phyloP scores from a whole-genome alignment of 106 monocot species.

The Acorus gramineus region DNA sequence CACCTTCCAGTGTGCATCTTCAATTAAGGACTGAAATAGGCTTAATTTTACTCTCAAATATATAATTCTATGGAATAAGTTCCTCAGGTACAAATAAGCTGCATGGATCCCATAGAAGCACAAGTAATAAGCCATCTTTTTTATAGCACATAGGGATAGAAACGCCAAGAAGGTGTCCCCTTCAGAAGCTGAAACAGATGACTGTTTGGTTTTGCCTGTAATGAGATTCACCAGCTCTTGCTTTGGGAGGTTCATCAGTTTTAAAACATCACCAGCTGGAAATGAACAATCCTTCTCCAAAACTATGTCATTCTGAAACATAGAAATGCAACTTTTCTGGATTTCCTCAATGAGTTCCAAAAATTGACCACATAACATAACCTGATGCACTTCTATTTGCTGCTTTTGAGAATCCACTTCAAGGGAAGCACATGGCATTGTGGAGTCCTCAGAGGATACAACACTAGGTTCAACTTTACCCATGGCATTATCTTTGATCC shows the following conservation, averaged over 20 bases:
- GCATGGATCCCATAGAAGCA: conserved; percentile 11
- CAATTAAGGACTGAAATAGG: conserved; percentile 31
- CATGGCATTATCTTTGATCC: conserved; percentile 1
- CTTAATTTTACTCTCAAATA: conserved; percentile 22
- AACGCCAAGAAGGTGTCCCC: background rate
- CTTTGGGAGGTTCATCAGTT: conserved; percentile 32
- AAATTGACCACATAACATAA: conserved; percentile 31
- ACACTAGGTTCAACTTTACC: conserved; percentile 4
- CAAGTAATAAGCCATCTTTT: conserved; percentile 1
- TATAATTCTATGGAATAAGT: conserved; percentile 20
- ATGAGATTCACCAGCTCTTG: conserved; percentile 42
- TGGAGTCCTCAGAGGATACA: conserved; percentile 11
- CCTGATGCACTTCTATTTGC: conserved; percentile 39
- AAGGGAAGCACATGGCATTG: conserved; percentile 8
- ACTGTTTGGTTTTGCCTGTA: conserved; percentile 4
- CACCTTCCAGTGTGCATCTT: conserved; percentile 27
- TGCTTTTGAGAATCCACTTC: conserved; percentile 9
- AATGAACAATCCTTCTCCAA: conserved; percentile 14
- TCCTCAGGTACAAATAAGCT: conserved; percentile 28
- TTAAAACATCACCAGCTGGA: conserved; percentile 8
- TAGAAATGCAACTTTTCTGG: conserved; percentile 26
- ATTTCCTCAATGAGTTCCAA: conserved; percentile 31
- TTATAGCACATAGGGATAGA: conserved; percentile 4
- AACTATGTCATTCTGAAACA: conserved; percentile 33
- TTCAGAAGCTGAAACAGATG: conserved; percentile 4